Evolutionary conservation across 805 yeast species (phyloP).

Genomic region (Aciculoconidium aculeatum): DNA sequence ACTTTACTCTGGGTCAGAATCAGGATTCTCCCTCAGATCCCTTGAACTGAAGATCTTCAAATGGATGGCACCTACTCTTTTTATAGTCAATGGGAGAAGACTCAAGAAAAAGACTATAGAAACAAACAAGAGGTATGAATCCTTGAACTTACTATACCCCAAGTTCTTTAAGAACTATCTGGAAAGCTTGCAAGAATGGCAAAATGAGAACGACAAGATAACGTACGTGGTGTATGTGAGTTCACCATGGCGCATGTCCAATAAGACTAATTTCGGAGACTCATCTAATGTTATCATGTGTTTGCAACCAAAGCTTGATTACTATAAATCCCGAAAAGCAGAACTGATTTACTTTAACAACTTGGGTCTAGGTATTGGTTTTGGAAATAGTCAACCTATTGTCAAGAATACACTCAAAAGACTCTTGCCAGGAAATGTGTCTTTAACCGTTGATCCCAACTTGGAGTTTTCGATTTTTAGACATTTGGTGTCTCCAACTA

Average conservation of each 20-base stretch:
- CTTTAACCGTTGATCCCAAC: slow-evolving; percentile 70
- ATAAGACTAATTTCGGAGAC: slow-evolving; percentile 70
- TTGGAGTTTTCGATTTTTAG: slow-evolving; percentile 80
- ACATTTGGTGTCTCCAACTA: slow-evolving; percentile 54
- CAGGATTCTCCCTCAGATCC: slow-evolving; percentile 85
- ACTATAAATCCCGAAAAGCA: slow-evolving; percentile 29
- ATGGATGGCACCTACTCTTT: slow-evolving; percentile 83
- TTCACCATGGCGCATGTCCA: slow-evolving; percentile 74
- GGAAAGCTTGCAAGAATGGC: slow-evolving; percentile 25
- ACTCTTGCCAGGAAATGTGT: slow-evolving; percentile 68
- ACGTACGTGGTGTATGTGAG: slow-evolving; percentile 60
- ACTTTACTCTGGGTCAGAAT: slow-evolving; percentile 65
- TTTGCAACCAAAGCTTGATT: slow-evolving; percentile 59
- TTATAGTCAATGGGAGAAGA: slow-evolving; percentile 62
- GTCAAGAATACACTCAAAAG: slow-evolving; percentile 40
- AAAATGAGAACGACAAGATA: slow-evolving; percentile 37
- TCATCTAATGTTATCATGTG: slow-evolving; percentile 52
- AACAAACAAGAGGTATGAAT: slow-evolving; percentile 42
- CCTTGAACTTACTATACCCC: slow-evolving; percentile 46
- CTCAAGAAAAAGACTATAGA: slow-evolving; percentile 29
- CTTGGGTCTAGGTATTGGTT: slow-evolving; percentile 75
- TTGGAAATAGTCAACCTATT: slow-evolving; percentile 66
- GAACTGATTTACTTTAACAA: slow-evolving; percentile 60
- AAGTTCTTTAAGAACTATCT: slow-evolving; percentile 19
- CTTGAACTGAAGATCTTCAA: slow-evolving; percentile 79